Conservation (phyloP, 345 rosid genomes). For the Geranium rotundifolium region DNA sequence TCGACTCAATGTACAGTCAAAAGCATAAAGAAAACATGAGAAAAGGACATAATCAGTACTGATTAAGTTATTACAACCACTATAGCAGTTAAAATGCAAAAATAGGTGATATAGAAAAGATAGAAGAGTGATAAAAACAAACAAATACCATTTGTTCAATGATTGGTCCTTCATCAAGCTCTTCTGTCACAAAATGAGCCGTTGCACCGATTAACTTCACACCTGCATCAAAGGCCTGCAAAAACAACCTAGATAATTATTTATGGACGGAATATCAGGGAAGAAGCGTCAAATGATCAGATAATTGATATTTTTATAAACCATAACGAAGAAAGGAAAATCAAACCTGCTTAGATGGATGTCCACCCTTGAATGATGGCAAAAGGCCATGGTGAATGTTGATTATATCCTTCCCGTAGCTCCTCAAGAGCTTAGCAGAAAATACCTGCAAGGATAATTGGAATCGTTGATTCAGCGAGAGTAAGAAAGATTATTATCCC, state of each 20-base stretch:
- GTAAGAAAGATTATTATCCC: no score
- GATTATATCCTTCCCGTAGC: slow-evolving; percentile 79
- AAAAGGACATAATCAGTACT: no score
- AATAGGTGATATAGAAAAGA: not conserved
- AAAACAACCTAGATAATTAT: slow-evolving; percentile 29
- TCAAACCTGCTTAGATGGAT: slow-evolving; percentile 71
- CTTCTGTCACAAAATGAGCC: slow-evolving; percentile 87
- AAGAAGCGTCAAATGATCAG: slow-evolving; percentile 1
- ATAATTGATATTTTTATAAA: slow-evolving; percentile 5
- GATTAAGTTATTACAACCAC: no score
- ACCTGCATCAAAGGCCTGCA: slow-evolving; percentile 95
- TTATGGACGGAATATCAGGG: slow-evolving; percentile 8
- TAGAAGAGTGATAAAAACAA: not conserved
- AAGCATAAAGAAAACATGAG: not conserved
- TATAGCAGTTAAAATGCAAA: not conserved
- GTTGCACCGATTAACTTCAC: slow-evolving; percentile 97
- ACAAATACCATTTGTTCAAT: slow-evolving; percentile 83
- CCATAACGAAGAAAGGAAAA: slow-evolving; percentile 10
- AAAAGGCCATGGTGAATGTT: slow-evolving; percentile 98
- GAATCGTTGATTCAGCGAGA: not conserved
- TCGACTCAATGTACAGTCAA: not conserved
- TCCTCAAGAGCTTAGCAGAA: slow-evolving; percentile 55
- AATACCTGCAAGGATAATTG: slow-evolving; percentile 37
- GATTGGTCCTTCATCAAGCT: slow-evolving; percentile 90
- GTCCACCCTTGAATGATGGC: slow-evolving; percentile 91